Conservation (phyloP, 805 yeast genomes). For the Starmerella cellae region DNA sequence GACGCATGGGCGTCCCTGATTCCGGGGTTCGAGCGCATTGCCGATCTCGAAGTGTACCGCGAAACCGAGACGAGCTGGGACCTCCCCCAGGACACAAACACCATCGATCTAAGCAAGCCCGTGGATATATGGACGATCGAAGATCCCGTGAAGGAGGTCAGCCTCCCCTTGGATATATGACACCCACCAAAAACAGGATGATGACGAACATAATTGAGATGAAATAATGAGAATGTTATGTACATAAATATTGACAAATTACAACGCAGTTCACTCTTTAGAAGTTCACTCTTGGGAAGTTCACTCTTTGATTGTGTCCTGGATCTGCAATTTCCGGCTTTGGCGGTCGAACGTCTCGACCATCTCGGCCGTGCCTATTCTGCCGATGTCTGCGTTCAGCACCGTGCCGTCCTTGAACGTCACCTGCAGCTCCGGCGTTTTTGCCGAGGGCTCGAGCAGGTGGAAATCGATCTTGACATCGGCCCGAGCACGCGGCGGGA, state of each 20-base stretch:
- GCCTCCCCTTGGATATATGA: conserved; percentile 8
- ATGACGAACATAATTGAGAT: not conserved
- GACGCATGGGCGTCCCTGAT: conserved; percentile 12
- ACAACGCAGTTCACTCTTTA: not conserved
- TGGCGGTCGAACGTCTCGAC: conserved; percentile 61
- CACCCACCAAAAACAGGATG: not conserved
- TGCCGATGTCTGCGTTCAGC: conserved; percentile 53
- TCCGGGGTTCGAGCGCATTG: conserved; percentile 12
- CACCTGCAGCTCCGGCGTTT: conserved; percentile 55
- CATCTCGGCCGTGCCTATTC: conserved; percentile 45
- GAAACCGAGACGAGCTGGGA: conserved; percentile 15
- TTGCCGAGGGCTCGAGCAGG: conserved; percentile 37
- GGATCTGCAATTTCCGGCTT: conserved; percentile 61
- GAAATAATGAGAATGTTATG: not conserved
- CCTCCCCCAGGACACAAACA: not conserved
- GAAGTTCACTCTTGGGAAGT: not conserved
- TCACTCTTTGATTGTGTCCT: conserved; percentile 34
- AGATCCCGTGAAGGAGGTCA: conserved; percentile 6
- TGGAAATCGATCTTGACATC: conserved; percentile 51
- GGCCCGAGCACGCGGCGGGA: conserved; percentile 62
- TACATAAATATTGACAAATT: not conserved
- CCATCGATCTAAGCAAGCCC: not conserved
- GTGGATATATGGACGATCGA: conserved; percentile 12
- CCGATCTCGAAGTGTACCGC: conserved; percentile 6
- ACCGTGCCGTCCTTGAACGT: conserved; percentile 68